Evolutionary conservation across 306 rosid genomes (phyloP).

Genomic region (Gastrolobium villosum): DNA sequence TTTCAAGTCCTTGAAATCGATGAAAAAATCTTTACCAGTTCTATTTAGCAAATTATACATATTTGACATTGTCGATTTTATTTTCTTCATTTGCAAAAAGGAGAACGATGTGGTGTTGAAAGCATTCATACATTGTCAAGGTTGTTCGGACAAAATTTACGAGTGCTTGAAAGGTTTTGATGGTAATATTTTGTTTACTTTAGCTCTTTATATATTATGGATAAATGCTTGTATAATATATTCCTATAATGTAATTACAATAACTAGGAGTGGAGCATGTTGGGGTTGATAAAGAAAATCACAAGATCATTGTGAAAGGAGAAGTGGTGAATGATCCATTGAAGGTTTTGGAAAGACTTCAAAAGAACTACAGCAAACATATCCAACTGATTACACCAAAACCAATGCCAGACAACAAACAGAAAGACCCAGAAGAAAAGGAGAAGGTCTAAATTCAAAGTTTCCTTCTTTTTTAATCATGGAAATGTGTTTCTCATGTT

Average conservation of each 20-base stretch:
- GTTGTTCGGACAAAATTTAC: conserved; percentile 64
- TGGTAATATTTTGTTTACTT: conserved; percentile 52
- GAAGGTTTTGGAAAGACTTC: conserved; percentile 62
- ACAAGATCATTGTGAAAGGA: conserved; percentile 66
- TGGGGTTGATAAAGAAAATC: conserved; percentile 59
- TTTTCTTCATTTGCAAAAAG: neutral
- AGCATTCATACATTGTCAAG: conserved; percentile 83
- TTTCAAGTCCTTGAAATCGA: neutral
- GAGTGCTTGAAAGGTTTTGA: conserved; percentile 65
- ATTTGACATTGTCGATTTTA: neutral
- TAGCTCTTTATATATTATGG: neutral
- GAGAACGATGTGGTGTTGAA: conserved; percentile 64
- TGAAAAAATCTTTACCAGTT: neutral
- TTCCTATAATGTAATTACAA: neutral
- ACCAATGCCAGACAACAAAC: conserved; percentile 36
- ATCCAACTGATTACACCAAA: conserved; percentile 72
- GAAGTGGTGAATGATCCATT: conserved; percentile 61
- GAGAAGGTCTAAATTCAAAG: conserved; percentile 44
- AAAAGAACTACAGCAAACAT: conserved; percentile 71
- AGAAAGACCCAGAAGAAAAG: conserved; percentile 46
- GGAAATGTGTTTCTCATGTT: no score
- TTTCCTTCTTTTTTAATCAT: neutral
- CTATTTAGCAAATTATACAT: conserved; percentile 4
- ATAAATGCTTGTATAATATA: neutral
- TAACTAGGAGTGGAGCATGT: conserved; percentile 71